Base-by-base conservation (phyloP, 75 land plant genomes). In the Pseudotsuga menziesii region DNA sequence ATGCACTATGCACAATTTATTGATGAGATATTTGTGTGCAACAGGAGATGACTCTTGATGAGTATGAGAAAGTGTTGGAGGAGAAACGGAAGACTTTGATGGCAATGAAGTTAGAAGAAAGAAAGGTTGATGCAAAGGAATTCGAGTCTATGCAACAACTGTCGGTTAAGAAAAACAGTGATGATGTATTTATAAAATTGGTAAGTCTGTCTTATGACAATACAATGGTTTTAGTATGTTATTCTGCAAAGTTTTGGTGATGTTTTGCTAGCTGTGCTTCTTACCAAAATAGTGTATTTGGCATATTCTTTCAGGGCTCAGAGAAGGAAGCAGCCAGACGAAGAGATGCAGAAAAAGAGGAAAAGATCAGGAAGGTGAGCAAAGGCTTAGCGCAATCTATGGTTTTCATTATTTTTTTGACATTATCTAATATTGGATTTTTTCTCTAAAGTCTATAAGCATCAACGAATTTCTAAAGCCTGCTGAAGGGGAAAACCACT, bases 291-390 rank as follows among this genome's bases (percentile, higher is more conserved):
- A 48, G 54, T 48, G 9, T 9, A 48, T 48, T 8, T 48, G 54
- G 54, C 12, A 48, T 11, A 48, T 48, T 48, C 12, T 27, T 57
- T 4, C 23, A 89, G 91, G 87, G 83, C 5, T 82, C 91, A 76
- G 89, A 83, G 11, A 89, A 89, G 73, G 97, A 92, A 32, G 63
- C 73, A 14, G 78, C 52, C 54, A 89, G 87, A 77, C 79, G 75
- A 75, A 88, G 80, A 77, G 95, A 90, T 26, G 83, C 80, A 64
- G 95, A 94, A 12, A 87, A 86, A 63, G 97, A 94, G 57, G 97
- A 94, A 79, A 87, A 66, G 44, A 77, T 80, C 19, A 87, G 86
- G 61, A 88, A 80, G 91, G 93, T 91, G 74, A 23, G 67, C 5
- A 32, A 83, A 57, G 23, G 25, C 17, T 4, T 55, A 32, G 16